Conservation (phyloP, 2,329 filamentous ascomycete genomes). For the Aspergillus brasiliensis region DNA sequence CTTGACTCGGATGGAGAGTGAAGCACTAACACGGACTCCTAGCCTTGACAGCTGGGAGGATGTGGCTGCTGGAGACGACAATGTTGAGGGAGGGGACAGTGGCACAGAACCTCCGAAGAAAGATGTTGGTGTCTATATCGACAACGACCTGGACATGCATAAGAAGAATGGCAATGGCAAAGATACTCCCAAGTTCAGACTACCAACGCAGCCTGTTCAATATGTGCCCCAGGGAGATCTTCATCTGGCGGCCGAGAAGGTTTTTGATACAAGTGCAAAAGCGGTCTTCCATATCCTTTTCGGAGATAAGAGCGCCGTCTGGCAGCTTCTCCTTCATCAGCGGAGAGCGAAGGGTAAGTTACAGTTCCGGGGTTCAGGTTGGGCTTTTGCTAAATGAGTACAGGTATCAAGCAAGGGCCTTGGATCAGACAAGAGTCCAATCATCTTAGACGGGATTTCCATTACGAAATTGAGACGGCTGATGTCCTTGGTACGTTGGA, state of each 20-base stretch:
- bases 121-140: slow-evolving; percentile 64
- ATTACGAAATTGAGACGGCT: slow-evolving; percentile 71
- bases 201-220: slow-evolving; percentile 77
- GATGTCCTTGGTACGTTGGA: slow-evolving; percentile 62
- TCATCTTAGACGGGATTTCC: slow-evolving; percentile 74
- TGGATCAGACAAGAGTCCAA: slow-evolving; percentile 74
- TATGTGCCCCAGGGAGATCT: slow-evolving; percentile 85
- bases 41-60: slow-evolving; percentile 93
- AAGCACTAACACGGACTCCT: slow-evolving; percentile 62
- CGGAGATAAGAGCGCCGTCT: slow-evolving; percentile 92
- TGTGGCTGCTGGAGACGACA: slow-evolving; percentile 65
- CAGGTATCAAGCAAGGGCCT: slow-evolving; percentile 77
- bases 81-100: slow-evolving; percentile 45
- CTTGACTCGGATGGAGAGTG: slow-evolving; percentile 73
- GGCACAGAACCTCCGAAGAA: slow-evolving; percentile 42
- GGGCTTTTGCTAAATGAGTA: slow-evolving; percentile 18
- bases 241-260: slow-evolving; percentile 71
- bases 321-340: slow-evolving; percentile 87
- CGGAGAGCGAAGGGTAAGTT: slow-evolving; percentile 64
- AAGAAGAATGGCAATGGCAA: slow-evolving; percentile 39
- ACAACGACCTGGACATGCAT: slow-evolving; percentile 60
- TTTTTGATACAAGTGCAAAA: slow-evolving; percentile 90
- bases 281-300: slow-evolving; percentile 95
- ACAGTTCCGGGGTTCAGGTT: neutral
- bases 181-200: slow-evolving; percentile 71